Evolutionary conservation across 2,329 filamentous ascomycete species (phyloP).

Genomic region (Helotiales sp.): DNA sequence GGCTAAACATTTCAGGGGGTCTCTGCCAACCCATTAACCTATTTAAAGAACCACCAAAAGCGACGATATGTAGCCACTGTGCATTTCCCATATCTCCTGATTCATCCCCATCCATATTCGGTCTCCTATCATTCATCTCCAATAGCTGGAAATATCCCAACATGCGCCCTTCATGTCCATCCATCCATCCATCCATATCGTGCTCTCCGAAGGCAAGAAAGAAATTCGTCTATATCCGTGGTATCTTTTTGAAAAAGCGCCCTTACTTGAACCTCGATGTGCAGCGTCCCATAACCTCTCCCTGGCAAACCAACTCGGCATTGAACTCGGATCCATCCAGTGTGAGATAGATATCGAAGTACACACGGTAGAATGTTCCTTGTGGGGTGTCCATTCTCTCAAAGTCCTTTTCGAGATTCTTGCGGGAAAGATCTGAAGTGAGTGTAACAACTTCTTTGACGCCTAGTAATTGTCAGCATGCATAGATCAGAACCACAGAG

Average conservation of each 20-base stretch:
- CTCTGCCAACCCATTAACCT: conserved; percentile 19
- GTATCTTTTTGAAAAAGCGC: conserved; percentile 23
- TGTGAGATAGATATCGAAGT: conserved; percentile 84
- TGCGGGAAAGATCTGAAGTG: conserved; percentile 93
- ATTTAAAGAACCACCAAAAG: conserved; percentile 21
- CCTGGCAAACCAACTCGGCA: conserved; percentile 97
- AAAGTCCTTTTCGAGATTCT: conserved; percentile 99
- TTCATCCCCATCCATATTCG: background rate
- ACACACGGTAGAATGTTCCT: conserved; percentile 89
- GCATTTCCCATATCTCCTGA: background rate
- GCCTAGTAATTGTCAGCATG: conserved; percentile 58
- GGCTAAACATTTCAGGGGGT: conserved; percentile 10
- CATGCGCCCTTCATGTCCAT: conserved; percentile 3
- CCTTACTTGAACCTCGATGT: conserved; percentile 78
- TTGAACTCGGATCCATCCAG: conserved; percentile 98
- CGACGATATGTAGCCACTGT: conserved; percentile 18
- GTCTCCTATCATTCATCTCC: background rate
- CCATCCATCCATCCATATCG: conserved; percentile 14
- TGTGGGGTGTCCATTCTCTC: conserved; percentile 99
- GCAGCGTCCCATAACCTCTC: conserved; percentile 98
- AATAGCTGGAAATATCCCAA: background rate
- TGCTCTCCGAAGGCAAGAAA: conserved; percentile 24
- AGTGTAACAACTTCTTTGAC: conserved; percentile 99
- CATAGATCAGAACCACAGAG: background rate
- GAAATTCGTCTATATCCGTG: conserved; percentile 34